phyloP scores from a whole-genome alignment of 208 protist species.

The Acanthamoeba comandoni region DNA sequence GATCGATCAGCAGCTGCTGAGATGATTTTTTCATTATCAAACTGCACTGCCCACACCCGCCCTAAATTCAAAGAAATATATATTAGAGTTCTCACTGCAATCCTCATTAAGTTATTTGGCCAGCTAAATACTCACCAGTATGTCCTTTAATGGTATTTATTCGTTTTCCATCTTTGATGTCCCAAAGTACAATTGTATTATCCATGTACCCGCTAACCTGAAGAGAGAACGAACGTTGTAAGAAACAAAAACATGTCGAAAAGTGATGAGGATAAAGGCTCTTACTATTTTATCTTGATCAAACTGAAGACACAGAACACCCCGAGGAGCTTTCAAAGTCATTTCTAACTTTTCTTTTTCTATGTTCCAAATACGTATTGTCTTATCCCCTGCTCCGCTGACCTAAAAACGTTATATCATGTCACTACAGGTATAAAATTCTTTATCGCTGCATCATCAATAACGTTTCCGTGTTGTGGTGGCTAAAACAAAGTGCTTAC shows the following conservation, averaged over 20 bases:
- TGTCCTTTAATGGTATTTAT: constrained; percentile 40
- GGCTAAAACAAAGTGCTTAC: too few relatives aligned
- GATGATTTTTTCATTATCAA: constrained; percentile 37
- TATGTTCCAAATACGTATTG: constrained; percentile 39
- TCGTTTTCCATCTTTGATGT: constrained; percentile 5
- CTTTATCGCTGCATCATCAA: too few relatives aligned
- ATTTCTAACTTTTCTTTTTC: constrained; percentile 19
- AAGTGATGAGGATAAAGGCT: neutral
- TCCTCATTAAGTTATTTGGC: too few relatives aligned
- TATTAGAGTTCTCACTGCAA: too few relatives aligned
- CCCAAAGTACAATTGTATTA: constrained; percentile 50
- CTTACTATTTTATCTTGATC: constrained; percentile 65
- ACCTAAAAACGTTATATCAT: constrained; percentile 51
- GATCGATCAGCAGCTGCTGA: constrained; percentile 35
- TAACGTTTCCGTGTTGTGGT: too few relatives aligned
- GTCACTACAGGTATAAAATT: too few relatives aligned
- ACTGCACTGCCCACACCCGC: constrained; percentile 40
- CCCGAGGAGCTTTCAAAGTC: constrained; percentile 38
- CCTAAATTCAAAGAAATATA: too few relatives aligned
- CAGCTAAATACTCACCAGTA: too few relatives aligned
- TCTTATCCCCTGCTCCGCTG: constrained; percentile 50
- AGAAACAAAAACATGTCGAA: constrained; percentile 12
- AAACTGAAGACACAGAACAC: constrained; percentile 54
- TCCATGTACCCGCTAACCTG: constrained; percentile 66
- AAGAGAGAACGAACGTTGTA: neutral